Evolutionary conservation across 1,139 yeast genomes (phyloP).

Genomic region (Pichiaceae sp.): DNA sequence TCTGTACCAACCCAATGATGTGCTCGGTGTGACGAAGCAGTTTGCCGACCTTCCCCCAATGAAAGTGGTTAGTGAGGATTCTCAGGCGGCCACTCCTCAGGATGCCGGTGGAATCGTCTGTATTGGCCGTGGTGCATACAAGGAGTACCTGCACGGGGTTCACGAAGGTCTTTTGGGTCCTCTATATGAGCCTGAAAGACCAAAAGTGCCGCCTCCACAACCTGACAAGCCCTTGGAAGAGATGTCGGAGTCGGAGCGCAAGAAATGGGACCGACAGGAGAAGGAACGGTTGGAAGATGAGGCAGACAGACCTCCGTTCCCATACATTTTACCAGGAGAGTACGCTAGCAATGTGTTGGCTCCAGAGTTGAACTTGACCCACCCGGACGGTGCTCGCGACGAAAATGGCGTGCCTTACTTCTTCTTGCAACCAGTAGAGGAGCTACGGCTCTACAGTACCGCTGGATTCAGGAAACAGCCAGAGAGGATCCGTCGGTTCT

Average conservation of each 20-base stretch:
- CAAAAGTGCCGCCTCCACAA: neutral
- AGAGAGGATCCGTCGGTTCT: slow-evolving; percentile 67
- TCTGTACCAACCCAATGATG: slow-evolving; percentile 33
- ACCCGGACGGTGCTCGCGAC: slow-evolving; percentile 20
- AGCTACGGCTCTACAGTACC: slow-evolving; percentile 64
- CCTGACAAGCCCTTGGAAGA: slow-evolving; percentile 4
- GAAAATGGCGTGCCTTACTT: slow-evolving; percentile 44
- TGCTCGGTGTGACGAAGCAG: slow-evolving; percentile 49
- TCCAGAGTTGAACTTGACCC: slow-evolving; percentile 40
- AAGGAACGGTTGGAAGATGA: slow-evolving; percentile 24
- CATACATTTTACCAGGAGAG: slow-evolving; percentile 52
- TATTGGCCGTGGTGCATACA: slow-evolving; percentile 91
- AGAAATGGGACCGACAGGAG: slow-evolving; percentile 5
- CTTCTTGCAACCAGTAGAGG: slow-evolving; percentile 68
- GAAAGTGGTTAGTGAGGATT: slow-evolving; percentile 38
- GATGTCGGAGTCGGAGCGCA: slow-evolving; percentile 1
- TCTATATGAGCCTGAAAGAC: slow-evolving; percentile 47
- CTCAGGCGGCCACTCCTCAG: slow-evolving; percentile 28
- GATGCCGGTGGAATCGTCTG: slow-evolving; percentile 82
- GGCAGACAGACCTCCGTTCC: slow-evolving; percentile 36
- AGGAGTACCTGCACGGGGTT: slow-evolving; percentile 82
- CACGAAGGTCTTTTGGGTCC: slow-evolving; percentile 97
- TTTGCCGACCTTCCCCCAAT: slow-evolving; percentile 13
- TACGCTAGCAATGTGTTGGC: slow-evolving; percentile 50
- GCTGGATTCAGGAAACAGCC: slow-evolving; percentile 77